A percentile compares a stretch with the other conserved stretches of the same genome.
These are phyloP conservation scores for Exophiala dermatitidis DNA, from an alignment of 2,329 filamentous ascomycete species.

Conservation along the genomic window DNA sequence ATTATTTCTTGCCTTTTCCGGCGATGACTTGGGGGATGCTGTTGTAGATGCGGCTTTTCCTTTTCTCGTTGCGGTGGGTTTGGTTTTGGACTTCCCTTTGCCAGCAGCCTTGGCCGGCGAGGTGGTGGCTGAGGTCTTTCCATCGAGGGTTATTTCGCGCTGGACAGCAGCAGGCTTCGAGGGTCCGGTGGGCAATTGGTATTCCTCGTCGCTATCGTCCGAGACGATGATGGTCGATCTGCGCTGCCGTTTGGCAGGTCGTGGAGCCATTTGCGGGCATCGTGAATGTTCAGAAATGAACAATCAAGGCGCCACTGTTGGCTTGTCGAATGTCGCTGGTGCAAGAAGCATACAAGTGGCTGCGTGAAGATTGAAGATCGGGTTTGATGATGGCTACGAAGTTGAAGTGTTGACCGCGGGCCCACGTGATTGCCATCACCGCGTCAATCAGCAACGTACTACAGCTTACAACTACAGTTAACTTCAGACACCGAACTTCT, in stretches of 20 bases:
- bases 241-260: constrained; percentile 28
- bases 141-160: constrained; percentile 21
- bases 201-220: constrained; percentile 19
- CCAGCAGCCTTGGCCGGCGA: constrained; percentile 10
- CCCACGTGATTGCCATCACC: not conserved
- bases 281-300: not conserved
- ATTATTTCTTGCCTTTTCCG: constrained; percentile 31
- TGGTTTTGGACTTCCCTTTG: constrained; percentile 6
- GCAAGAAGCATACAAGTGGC: not conserved
- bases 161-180: constrained; percentile 5
- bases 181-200: constrained; percentile 6
- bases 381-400: not conserved
- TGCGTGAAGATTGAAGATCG: not conserved
- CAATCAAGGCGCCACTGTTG: not conserved
- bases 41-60: constrained; percentile 8
- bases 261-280: constrained; percentile 24
- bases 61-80: constrained; percentile 7
- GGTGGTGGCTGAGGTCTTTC: constrained; percentile 14
- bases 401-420: not conserved
- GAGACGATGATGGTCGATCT: constrained; percentile 23
- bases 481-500: too few relatives aligned
- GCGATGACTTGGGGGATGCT: constrained; percentile 29
- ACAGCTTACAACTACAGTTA: too few relatives aligned
- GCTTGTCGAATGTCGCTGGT: not conserved
- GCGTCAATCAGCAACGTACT: not conserved